Evolutionary conservation across 805 yeast genomes (phyloP), one percentile per base, ranked within the genome.

Genomic region (Starmera dryadoides): DNA sequence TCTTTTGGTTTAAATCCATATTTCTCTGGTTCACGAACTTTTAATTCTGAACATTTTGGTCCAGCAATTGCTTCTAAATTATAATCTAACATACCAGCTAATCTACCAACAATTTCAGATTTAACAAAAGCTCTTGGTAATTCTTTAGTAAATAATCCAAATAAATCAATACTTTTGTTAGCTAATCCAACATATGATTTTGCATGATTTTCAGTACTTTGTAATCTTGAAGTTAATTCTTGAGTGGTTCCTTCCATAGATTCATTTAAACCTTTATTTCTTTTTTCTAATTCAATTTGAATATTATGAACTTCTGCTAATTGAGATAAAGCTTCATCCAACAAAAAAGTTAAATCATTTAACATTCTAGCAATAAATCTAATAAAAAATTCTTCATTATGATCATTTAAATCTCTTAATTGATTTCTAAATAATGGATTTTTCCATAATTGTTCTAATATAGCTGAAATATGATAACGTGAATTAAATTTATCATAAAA

Each of bases 61-160:
- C 99, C 99, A 20, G 88, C 97, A 60, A 93, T 68, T n/a, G 91
- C 87, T 36, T 79, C 84, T 44, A 93, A 66, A 57, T 93, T 93
- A 62, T 89, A 91, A 63, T 93, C 84, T 57, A 93, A 68, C 99
- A 93, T 93, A 34, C 95, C 88, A 0, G 98, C 95, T 45, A 93
- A 68, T 60, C 98, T 74, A 52, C 88, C 96, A 32, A 91, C 96
- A 52, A 93, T 80, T 61, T 93, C 98, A 2, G 86, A 78, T 33
- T 86, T 82, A 4, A 79, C 77, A 62, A 93, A 93, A 0, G 95
- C 91, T 37, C 67, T 69, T 8, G 98, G 96, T 9, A 86, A 86
- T 45, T 91, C 91, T 42, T 76, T 69, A 0, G 98, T 87, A 56
- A 89, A 93, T 35, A 88, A 63, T 47, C 77, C 80, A 53, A 93